Conservation (phyloP, 2,329 filamentous ascomycete genomes). For the Pseudogymnoascus sp. region DNA sequence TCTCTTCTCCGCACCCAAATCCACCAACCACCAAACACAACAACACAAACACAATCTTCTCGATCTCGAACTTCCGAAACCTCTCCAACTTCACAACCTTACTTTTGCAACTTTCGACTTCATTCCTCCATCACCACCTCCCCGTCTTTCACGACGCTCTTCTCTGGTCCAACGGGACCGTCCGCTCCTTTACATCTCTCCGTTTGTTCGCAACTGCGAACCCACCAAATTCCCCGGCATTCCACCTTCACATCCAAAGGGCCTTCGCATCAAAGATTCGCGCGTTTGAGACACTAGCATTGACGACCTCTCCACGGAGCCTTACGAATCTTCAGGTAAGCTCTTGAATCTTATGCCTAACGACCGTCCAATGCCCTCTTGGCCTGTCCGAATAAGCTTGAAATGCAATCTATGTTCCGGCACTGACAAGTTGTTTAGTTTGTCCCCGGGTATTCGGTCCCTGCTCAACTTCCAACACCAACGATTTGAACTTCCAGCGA, state of each 20-base stretch:
- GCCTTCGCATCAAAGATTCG: slow-evolving; percentile 8
- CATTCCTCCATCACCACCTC: not conserved
- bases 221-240: not conserved
- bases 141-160: not conserved
- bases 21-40: slow-evolving; percentile 8
- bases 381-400: not conserved
- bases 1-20: slow-evolving; percentile 6
- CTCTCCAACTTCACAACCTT: not conserved
- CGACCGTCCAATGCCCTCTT: not conserved
- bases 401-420: slow-evolving; percentile 6
- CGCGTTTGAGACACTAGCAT: slow-evolving; percentile 6
- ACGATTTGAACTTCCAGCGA: not conserved
- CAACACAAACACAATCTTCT: slow-evolving; percentile 9
- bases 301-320: slow-evolving; percentile 2
- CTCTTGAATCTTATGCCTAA: not conserved
- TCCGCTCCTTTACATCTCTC: slow-evolving; percentile 10
- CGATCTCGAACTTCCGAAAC: slow-evolving; percentile 1
- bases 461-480: slow-evolving; percentile 6
- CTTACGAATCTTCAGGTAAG: not conserved
- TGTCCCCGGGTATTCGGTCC: slow-evolving; percentile 2
- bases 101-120: not conserved
- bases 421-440: slow-evolving; percentile 9
- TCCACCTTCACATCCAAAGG: not conserved
- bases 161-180: slow-evolving; percentile 11
- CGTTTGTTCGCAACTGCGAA: slow-evolving; percentile 2